Evolutionary conservation across 1,139 yeast genomes (phyloP).

Genomic region (Geotrichum fermentans): DNA sequence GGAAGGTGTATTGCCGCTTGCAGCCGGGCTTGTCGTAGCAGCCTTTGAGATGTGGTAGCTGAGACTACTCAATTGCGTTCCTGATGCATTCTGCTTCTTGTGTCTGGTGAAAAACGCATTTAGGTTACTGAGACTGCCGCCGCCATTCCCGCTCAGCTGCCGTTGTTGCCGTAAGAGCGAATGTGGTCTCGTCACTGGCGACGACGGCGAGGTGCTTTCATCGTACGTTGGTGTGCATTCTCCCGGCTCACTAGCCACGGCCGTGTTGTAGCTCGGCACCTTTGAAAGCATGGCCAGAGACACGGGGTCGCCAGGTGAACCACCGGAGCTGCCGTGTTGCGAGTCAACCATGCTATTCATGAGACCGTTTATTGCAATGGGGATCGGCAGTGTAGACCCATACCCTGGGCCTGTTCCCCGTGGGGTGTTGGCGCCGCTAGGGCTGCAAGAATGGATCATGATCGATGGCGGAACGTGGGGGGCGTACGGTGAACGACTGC

Average conservation of each 20-base stretch:
- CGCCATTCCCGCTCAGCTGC: not conserved
- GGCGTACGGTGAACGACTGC: not conserved
- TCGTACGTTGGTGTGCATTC: constrained; percentile 20
- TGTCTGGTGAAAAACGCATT: not conserved
- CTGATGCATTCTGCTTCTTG: not conserved
- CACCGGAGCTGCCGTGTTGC: not conserved
- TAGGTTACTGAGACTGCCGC: constrained; percentile 4
- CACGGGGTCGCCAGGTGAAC: not conserved
- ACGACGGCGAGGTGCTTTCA: not conserved
- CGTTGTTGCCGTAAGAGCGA: not conserved
- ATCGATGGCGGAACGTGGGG: too few species aligned
- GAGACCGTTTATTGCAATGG: too few species aligned
- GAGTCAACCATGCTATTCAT: too few species aligned
- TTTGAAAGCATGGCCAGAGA: constrained; percentile 46
- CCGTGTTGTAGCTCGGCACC: constrained; percentile 82
- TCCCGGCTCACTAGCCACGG: constrained; percentile 38
- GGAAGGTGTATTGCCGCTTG: too few species aligned
- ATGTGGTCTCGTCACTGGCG: not conserved
- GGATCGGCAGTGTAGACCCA: not conserved
- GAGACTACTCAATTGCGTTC: not conserved
- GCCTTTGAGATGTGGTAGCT: not conserved
- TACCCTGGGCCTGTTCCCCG: not conserved
- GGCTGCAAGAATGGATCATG: not conserved
- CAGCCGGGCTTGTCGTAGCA: not conserved
- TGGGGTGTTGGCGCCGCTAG: not conserved